Evolutionary conservation across 1,284 basidiomycete species (phyloP).

Genomic region (Boletus semigastroideus): DNA sequence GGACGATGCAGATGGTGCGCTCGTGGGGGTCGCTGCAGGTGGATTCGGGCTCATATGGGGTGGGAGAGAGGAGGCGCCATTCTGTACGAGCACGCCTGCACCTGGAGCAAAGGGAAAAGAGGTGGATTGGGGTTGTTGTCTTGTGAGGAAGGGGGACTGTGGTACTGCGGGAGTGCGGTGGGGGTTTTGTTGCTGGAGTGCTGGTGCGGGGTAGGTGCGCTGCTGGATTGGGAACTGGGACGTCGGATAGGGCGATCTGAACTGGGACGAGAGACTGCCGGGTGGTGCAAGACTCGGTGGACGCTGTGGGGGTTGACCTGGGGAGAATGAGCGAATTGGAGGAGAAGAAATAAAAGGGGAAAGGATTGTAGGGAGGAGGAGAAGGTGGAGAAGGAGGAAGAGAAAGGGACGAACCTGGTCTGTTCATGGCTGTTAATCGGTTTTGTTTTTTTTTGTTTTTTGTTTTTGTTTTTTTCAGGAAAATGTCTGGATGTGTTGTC

Average conservation of each 20-base stretch:
- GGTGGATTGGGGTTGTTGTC: slow-evolving; percentile 50
- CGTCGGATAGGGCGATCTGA: slow-evolving; percentile 59
- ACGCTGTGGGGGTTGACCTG: slow-evolving; percentile 78
- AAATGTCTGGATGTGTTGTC: slow-evolving; percentile 24
- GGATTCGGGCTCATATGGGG: slow-evolving; percentile 55
- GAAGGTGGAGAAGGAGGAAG: not conserved
- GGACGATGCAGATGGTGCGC: slow-evolving; percentile 59
- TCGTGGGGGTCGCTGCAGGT: slow-evolving; percentile 40
- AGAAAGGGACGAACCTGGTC: slow-evolving; percentile 27
- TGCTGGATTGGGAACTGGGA: slow-evolving; percentile 60
- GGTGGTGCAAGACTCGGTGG: slow-evolving; percentile 71
- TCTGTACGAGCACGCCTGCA: slow-evolving; percentile 50
- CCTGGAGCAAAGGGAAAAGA: slow-evolving; percentile 52
- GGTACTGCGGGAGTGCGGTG: slow-evolving; percentile 59
- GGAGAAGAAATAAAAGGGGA: not conserved
- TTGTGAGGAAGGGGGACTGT: slow-evolving; percentile 63
- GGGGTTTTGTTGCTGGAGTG: slow-evolving; percentile 50
- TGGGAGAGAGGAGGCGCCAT: slow-evolving; percentile 51
- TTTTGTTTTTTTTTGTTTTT: slow-evolving; percentile 1
- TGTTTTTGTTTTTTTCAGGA: not conserved
- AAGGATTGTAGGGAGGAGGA: not conserved
- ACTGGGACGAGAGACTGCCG: slow-evolving; percentile 58
- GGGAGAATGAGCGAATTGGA: slow-evolving; percentile 3
- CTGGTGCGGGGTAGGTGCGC: slow-evolving; percentile 50
- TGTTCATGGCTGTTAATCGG: slow-evolving; percentile 24